These are phyloP conservation scores for Apiotrichum siamense DNA, from an alignment of 1,284 basidiomycete genomes.

Conservation along the genomic window DNA sequence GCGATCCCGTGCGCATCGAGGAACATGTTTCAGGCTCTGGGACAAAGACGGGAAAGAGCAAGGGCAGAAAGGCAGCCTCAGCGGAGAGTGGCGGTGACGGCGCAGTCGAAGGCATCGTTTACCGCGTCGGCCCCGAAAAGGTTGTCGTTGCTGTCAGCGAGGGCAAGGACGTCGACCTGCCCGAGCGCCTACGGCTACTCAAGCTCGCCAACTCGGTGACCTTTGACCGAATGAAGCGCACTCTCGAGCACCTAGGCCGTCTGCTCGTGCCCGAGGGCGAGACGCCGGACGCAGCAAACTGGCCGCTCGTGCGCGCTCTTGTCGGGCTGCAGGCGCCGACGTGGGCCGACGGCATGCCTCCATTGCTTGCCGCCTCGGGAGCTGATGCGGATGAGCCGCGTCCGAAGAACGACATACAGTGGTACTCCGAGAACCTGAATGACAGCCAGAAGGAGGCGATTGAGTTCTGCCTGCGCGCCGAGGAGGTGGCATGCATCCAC, in stretches of 20 bases:
- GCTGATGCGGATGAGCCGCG: not conserved
- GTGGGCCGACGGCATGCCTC: slow-evolving; percentile 18
- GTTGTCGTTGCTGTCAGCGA: slow-evolving; percentile 69
- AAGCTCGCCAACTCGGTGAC: slow-evolving; percentile 89
- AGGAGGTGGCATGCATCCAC: slow-evolving; percentile 87
- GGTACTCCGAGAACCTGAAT: slow-evolving; percentile 73
- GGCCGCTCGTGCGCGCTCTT: slow-evolving; percentile 57
- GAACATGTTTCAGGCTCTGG: slow-evolving; percentile 55
- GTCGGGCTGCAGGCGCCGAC: slow-evolving; percentile 54
- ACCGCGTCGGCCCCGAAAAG: slow-evolving; percentile 65
- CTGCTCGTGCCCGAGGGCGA: slow-evolving; percentile 28
- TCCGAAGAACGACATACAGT: too few relatives aligned
- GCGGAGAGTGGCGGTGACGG: too few relatives aligned
- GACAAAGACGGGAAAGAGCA: slow-evolving; percentile 53
- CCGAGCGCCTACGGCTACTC: slow-evolving; percentile 74
- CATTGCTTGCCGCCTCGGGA: slow-evolving; percentile 3
- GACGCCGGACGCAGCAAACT: slow-evolving; percentile 10
- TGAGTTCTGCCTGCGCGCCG: slow-evolving; percentile 38
- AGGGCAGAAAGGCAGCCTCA: slow-evolving; percentile 23
- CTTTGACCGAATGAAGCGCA: slow-evolving; percentile 82
- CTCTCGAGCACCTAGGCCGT: slow-evolving; percentile 61
- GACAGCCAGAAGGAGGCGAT: slow-evolving; percentile 72
- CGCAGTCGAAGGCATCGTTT: slow-evolving; percentile 69
- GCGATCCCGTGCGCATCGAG: slow-evolving; percentile 78
- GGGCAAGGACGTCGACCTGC: slow-evolving; percentile 65